Evolutionary conservation across 2,329 filamentous ascomycete species (phyloP), one percentile per base, ranked within the genome.

Genomic region (Aspergillus chevalieri): DNA sequence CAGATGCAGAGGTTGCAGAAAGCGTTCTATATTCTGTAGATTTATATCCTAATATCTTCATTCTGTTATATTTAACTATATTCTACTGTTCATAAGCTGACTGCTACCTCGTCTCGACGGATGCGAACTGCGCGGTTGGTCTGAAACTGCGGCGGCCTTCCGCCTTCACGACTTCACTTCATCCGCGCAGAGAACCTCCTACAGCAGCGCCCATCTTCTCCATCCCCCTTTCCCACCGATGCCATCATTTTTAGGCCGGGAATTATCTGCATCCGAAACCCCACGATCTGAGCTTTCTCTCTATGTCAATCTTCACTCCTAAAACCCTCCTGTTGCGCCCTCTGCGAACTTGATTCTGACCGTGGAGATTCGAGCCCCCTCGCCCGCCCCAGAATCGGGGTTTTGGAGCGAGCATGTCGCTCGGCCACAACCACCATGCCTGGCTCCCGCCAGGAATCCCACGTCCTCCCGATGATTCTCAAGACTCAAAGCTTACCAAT

Each of bases 391-490:
- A 71, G 63, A 66, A 65, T 63, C 65, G 71, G 71, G 71, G 70
- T 68, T 67, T 72, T 65, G 64, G 68, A 67, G 69, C 68, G 70
- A 71, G 72, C 69, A 86, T 86, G 83, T 83, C 83, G 69, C 75
- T 83, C 73, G 74, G 78, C 71, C 83, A 30, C 26, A 30, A 84
- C 73, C 78, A 82, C 73, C 81, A 84, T 74, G 74, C 79, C 77
- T 87, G 85, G 84, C 78, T 78, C 56, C 77, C 82, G 60, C 78
- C 82, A 60, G 76, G 77, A 54, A 72, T 78, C 63, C 75, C 82
- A 55, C 79, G 79, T 57, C 78, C 77, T 65, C 74, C 79, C 62
- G 83, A 87, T 65, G 83, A 87, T 76, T 76, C 73, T 39, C 62
- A 63, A 50, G 68, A 70, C 50, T 61, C 59, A 52, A 66, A 69